Evolutionary conservation across 164 flowering plant species (phyloP).

Genomic region (Stephania cephalantha): DNA sequence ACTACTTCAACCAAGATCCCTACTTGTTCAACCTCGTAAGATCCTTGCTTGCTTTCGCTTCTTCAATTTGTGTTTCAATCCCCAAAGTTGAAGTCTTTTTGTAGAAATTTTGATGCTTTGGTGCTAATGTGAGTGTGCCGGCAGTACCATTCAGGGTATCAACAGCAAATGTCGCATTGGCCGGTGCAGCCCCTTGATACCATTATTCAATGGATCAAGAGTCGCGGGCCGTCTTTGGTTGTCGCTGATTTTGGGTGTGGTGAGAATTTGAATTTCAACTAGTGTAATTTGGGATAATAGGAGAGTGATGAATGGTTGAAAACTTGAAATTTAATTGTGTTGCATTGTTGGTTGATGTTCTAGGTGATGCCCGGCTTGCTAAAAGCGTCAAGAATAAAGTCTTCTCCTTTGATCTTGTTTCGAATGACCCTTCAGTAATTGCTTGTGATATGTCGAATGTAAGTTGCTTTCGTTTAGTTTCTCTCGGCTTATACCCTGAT

Average conservation of each 20-base stretch:
- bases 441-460: constrained; percentile 97
- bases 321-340: background rate
- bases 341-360: background rate
- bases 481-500: background rate
- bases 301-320: too few species aligned
- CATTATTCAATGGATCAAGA: constrained; percentile 72
- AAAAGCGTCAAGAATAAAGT: constrained; percentile 87
- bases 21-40: constrained; percentile 67
- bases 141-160: constrained; percentile 96
- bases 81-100: background rate
- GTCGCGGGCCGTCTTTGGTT: constrained; percentile 47
- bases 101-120: background rate
- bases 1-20: constrained; percentile 71
- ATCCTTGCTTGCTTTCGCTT: background rate
- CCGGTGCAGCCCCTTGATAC: constrained; percentile 82
- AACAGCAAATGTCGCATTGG: constrained; percentile 95
- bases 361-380: constrained; percentile 86
- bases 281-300: background rate
- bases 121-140: constrained; percentile 3
- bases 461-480: constrained; percentile 19
- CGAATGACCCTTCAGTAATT: constrained; percentile 84
- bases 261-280: constrained; percentile 24
- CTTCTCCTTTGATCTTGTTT: constrained; percentile 81
- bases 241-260: constrained; percentile 99
- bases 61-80: background rate